A percentile compares a stretch with the other conserved stretches of the same genome.
phyloP scores from a whole-genome alignment of 495 filamentous ascomycete species.

The Letharia columbiana region DNA sequence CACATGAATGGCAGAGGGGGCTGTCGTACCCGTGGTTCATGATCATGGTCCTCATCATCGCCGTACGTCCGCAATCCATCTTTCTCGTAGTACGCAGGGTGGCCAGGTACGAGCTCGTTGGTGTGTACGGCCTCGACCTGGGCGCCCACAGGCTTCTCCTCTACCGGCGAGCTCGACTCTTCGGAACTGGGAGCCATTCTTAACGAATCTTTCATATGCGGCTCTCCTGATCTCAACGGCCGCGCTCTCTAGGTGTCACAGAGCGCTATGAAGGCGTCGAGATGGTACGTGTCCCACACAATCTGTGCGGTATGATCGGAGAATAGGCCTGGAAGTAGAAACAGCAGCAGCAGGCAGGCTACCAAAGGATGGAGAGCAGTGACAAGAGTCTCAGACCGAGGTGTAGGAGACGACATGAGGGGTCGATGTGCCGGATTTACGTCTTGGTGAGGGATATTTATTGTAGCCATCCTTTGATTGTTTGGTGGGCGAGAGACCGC shows the following conservation, averaged over 20 bases:
- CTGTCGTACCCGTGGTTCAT: constrained; percentile 34
- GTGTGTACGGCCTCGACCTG: constrained; percentile 12
- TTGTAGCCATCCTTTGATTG: not conserved
- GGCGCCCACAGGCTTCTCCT: constrained; percentile 6
- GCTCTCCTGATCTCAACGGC: no score
- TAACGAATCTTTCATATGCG: not conserved
- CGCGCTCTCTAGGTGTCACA: not conserved
- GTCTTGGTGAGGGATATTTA: not conserved
- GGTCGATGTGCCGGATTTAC: constrained; percentile 9
- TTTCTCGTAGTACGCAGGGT: constrained; percentile 42
- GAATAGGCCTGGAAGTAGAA: constrained; percentile 20
- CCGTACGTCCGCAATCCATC: constrained; percentile 43
- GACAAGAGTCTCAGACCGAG: constrained; percentile 6
- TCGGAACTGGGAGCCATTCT: constrained; percentile 12
- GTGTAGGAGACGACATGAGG: constrained; percentile 7
- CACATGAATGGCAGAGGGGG: not conserved
- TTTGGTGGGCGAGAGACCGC: not conserved
- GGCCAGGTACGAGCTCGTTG: constrained; percentile 29
- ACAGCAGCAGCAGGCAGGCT: constrained; percentile 9
- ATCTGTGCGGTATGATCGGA: constrained; percentile 14
- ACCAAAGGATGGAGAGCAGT: constrained; percentile 14
- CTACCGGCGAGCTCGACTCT: constrained; percentile 9
- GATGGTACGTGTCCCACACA: constrained; percentile 14
- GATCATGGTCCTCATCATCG: constrained; percentile 42
- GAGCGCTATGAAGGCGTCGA: constrained; percentile 14